Base-by-base conservation (phyloP, 2,329 filamentous ascomycete species). In the Penicillium italicum region DNA sequence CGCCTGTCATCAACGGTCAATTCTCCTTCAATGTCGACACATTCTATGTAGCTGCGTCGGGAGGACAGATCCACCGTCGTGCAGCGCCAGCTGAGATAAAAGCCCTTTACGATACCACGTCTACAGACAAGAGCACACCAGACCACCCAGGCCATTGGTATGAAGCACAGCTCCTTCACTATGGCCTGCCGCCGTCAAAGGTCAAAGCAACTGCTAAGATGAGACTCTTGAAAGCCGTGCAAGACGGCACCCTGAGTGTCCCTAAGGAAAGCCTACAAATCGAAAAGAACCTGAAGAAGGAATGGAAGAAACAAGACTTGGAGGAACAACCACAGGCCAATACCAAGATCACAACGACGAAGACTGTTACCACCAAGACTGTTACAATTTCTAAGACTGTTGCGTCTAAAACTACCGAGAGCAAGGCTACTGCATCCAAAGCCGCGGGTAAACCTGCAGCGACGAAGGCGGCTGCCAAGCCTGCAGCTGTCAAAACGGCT, bases 121-220 rank as follows among this genome's bases (percentile, higher is more conserved):
- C 14, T n/a, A 24, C 33, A 26, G 44, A 53, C 24, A 53, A 37
- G 4, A 48, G 50, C 12, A 40, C 37, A 20, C 76, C 79, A 43
- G 81, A 85, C 62, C 79, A 77, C 42, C 79, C 83, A 1, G 83
- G 77, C 0, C 82, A 86, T 59, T 87, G 80, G 80, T 87, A 84
- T 57, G 79, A 84, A 58, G 83, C 84, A 0, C 83, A 87, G 61
- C 76, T 86, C 11, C 70, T 84, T 6, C 85, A 87, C 69, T 87
- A 87, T 70, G 83, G 82, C 1, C 74, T 87, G 0, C 75, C 73
- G 10, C 76, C 78, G 0, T 83, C 81, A 24, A 84, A 84, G 63
- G 77, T 78, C 46, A 87, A 87, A 70, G 78, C 81, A 28, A 79
- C 80, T 0, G 83, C 84, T 9, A 82, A 84, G 53, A 79, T 84